A percentile compares a stretch with the other conserved stretches of the same genome.
These are phyloP conservation scores for Adiantum capillusveneris DNA, from an alignment of 75 land plant genomes.

Conservation along the genomic window DNA sequence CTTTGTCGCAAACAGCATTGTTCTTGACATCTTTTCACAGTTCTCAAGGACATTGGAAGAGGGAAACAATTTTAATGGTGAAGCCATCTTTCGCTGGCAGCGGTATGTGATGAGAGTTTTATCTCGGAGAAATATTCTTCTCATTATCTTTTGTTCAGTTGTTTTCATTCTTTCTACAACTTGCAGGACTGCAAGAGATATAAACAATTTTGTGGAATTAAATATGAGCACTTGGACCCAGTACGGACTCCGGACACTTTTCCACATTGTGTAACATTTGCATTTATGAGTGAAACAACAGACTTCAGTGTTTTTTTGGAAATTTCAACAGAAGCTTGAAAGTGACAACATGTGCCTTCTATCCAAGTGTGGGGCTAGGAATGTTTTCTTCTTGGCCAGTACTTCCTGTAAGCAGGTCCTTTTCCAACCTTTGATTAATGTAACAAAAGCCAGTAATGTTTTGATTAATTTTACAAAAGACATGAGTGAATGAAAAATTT, in stretches of 20 bases:
- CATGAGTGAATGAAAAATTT: too few relatives aligned
- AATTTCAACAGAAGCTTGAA: constrained; percentile 32
- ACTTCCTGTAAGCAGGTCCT: constrained; percentile 37
- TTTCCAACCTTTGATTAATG: too few relatives aligned
- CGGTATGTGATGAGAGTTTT: constrained; percentile 42
- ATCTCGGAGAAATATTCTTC: too few relatives aligned
- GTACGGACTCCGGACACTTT: neutral
- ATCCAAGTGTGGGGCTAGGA: constrained; percentile 51
- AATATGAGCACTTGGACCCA: neutral
- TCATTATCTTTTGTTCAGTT: neutral
- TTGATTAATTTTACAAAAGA: too few relatives aligned
- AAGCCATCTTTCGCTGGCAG: constrained; percentile 85
- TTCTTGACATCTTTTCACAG: constrained; percentile 32
- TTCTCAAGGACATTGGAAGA: constrained; percentile 50
- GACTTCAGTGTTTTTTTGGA: neutral
- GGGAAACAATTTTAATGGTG: constrained; percentile 42
- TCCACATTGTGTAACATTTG: neutral
- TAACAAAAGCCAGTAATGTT: too few relatives aligned
- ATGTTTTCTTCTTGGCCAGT: constrained; percentile 54
- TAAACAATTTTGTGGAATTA: neutral
- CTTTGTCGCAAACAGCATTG: neutral
- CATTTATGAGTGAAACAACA: neutral
- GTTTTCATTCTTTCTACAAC: neutral
- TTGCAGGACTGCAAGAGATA: neutral
- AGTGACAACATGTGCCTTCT: constrained; percentile 58